phyloP scores from a whole-genome alignment of 306 rosid species.

The Pyrus pyrifolia region DNA sequence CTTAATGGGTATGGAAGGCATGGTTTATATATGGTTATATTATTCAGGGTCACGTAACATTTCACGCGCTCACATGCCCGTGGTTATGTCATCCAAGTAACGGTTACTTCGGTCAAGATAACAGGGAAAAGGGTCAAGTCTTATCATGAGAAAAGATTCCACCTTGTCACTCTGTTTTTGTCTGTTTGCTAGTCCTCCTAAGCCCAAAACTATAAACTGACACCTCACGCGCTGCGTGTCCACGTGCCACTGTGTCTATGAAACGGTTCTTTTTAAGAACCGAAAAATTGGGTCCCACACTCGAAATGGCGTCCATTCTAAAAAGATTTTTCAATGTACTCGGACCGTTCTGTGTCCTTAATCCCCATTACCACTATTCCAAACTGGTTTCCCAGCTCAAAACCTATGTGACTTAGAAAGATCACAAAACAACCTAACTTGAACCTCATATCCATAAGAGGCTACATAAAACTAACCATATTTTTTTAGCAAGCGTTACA shows the following conservation, averaged over 20 bases:
- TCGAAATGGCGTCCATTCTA: no score
- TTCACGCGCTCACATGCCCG: background rate
- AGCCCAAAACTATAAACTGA: background rate
- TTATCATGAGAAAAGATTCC: background rate
- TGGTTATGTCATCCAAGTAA: background rate
- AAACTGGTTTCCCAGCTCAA: background rate
- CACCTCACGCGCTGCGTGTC: background rate
- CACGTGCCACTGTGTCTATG: background rate
- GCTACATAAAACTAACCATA: background rate
- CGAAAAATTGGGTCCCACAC: background rate
- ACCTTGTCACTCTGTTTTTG: background rate
- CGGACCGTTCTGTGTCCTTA: background rate
- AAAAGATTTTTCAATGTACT: no score
- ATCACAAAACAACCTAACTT: background rate
- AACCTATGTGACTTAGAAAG: background rate
- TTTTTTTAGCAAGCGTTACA: constrained; percentile 4
- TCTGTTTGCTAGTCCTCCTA: background rate
- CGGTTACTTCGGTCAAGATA: background rate
- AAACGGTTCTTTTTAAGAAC: background rate
- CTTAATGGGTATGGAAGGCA: background rate
- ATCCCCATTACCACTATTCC: background rate
- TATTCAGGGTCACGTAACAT: background rate
- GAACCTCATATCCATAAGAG: background rate
- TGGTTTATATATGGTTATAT: background rate
- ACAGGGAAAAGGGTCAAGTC: background rate